Evolutionary conservation across 768 basidiomycete genomes (phyloP), one percentile per base, ranked within the genome.

Genomic region (Mrakia gelida): DNA sequence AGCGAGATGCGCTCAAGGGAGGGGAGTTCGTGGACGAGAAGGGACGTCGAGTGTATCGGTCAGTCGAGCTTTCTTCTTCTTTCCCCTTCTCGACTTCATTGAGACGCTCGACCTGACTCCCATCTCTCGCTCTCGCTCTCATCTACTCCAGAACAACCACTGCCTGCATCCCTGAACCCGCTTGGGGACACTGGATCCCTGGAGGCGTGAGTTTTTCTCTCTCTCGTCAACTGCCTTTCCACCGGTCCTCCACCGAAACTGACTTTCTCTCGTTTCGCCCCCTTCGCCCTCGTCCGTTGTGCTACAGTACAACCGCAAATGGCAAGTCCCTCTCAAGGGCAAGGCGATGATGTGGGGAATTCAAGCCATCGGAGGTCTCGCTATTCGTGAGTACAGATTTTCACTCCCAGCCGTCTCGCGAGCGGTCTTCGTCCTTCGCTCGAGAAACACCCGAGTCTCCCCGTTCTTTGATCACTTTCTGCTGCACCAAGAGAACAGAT

Each of bases 271-370:
- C 38, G 38, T 38, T n/a, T 65, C 30, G 32, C 15, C n/a, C 32
- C 32, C 16, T 38, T 38, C 49, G 8, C 63, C 26, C 16, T 30
- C 28, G n/a, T 32, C 30, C 30, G n/a, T 10, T n/a, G 3, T 71
- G 41, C 26, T 28, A n/a, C 41, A 56, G 28, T 71, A 71, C 67
- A 76, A 76, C n/a, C 8, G 43, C 8, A 76, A 52, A 41, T 43
- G 75, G 52, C 75, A 70, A 21, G 43, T 79, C 15, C 78, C 78
- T 59, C 49, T 79, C 11, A 75, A 59, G 38, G 78, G 78, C 26
- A 75, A 61, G 26, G 30, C 34, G 3, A 79, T 79, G 78, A 78
- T 78, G 77, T 78, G 77, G 77, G 71, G 45, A 18, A 26, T 73
- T 26, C 61, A 73, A 23, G 72, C 23, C 4, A 38, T 78, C 49